Base-by-base conservation (phyloP, 768 basidiomycete genomes). In the Suillus sp. region DNA sequence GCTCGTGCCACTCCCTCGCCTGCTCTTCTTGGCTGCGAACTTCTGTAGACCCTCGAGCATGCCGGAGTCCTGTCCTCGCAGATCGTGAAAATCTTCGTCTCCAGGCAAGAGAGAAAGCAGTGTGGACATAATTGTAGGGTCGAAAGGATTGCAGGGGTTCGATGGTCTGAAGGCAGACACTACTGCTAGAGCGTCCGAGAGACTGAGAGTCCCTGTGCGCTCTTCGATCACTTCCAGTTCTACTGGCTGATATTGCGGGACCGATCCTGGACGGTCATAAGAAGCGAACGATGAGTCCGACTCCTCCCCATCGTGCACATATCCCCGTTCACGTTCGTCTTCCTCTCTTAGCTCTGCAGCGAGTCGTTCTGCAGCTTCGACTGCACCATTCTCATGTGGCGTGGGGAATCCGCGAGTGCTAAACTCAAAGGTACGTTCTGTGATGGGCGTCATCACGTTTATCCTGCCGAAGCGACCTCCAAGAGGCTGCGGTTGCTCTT, bases 361-460 rank as follows among this genome's bases (percentile, higher is more conserved):
- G 25, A 85, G 79, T 62, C 74, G 80, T 67, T 81, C 83, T 42
- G 82, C 88, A 2, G 78, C 80, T 59, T 81, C 74, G 2, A 79
- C 75, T 20, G 86, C 85, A 55, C 79, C 78, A 37, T 75, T 69
- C 60, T 80, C 79, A 73, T 72, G 68, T 67, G 78, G 64, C 64
- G 75, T 70, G 53, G 77, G 75, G 45, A 77, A 68, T 27, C 74
- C 74, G 63, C 86, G 80, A 18, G 86, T 90, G 68, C 86, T 90
- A 72, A 81, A 96, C 75, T 99, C 97, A 69, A 86, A 85, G 11
- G 97, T 99, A 47, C 96, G 83, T 75, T 99, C 97, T 14, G 93
- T 93, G 75, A 99, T 98, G 3, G 97, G 96, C 10, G 96, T 99
- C 95, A 99, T 95, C 62, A 96, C 89, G 71, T 91, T 88, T 77